These are phyloP conservation scores for Buddleja alternifolia DNA, from an alignment of 257 asterid species.

Conservation along the genomic window DNA sequence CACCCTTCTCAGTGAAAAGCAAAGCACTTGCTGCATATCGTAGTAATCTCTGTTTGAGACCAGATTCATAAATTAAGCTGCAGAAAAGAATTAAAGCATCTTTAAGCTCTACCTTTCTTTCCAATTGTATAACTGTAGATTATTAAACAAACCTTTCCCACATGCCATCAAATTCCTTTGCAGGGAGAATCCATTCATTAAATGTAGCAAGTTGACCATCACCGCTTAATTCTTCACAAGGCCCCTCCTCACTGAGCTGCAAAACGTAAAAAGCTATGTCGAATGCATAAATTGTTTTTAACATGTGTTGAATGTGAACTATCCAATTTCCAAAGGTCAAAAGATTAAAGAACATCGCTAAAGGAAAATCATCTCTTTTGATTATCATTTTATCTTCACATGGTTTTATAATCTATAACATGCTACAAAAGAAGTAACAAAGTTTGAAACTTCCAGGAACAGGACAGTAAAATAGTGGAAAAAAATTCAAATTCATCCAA, in stretches of 20 bases:
- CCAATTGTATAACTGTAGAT: constrained; percentile 16
- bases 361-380: constrained; percentile 19
- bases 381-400: background rate
- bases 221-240: constrained; percentile 85
- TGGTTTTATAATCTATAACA: constrained; percentile 14
- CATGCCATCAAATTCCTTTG: constrained; percentile 97
- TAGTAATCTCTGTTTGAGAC: constrained; percentile 91
- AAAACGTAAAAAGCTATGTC: constrained; percentile 24
- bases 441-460: too few relatives aligned
- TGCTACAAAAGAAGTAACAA: too few relatives aligned
- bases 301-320: background rate
- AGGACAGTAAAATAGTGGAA: too few relatives aligned
- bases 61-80: constrained; percentile 97
- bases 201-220: constrained; percentile 91
- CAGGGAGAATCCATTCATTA: constrained; percentile 98
- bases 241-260: constrained; percentile 98
- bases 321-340: background rate
- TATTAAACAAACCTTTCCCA: constrained; percentile 85
- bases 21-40: constrained; percentile 96
- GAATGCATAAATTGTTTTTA: constrained; percentile 18
- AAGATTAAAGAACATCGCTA: background rate
- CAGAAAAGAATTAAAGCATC: constrained; percentile 41
- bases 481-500: too few relatives aligned
- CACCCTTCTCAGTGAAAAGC: constrained; percentile 98
- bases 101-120: constrained; percentile 24